A percentile compares a stretch with the other conserved stretches of the same genome.
Conservation (phyloP, 2,329 filamentous ascomycete species). For the Aureobasidium subglaciale region DNA sequence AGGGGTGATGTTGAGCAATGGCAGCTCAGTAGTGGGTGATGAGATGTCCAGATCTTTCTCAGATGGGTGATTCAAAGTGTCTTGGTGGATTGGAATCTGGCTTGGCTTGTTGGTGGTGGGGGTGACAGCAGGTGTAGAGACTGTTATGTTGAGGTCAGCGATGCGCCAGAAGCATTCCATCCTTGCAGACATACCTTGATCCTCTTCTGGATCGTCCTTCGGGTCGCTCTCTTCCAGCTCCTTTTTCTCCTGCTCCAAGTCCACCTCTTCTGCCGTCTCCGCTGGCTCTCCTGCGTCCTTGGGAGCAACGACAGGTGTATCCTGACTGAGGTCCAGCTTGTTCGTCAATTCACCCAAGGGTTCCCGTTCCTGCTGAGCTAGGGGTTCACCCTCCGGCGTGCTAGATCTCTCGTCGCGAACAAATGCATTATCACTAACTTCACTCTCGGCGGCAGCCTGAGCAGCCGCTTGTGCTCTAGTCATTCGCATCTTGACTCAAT, state of each 20-base stretch:
- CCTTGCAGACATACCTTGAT: neutral
- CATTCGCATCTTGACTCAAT: conserved; percentile 31
- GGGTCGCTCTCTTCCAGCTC: conserved; percentile 14
- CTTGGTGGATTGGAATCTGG: neutral
- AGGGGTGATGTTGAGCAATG: conserved; percentile 19
- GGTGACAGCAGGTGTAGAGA: neutral
- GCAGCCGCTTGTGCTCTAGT: conserved; percentile 36
- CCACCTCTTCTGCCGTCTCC: neutral
- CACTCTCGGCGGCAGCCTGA: conserved; percentile 23
- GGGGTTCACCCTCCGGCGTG: neutral
- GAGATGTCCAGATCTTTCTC: conserved; percentile 23
- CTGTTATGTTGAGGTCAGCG: neutral
- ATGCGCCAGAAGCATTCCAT: too few species aligned
- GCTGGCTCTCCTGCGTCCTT: neutral
- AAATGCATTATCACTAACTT: too few species aligned
- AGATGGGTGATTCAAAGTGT: conserved; percentile 3
- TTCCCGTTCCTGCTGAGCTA: conserved; percentile 30
- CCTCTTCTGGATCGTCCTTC: neutral
- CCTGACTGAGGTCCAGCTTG: conserved; percentile 22
- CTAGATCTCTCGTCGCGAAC: conserved; percentile 7
- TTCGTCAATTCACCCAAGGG: conserved; percentile 36
- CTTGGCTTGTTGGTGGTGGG: neutral
- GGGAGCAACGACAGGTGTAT: neutral
- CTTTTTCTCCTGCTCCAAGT: neutral
- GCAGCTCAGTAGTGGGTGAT: conserved; percentile 17